A percentile compares a stretch with the other conserved stretches of the same genome.
phyloP scores from a whole-genome alignment of 495 filamentous ascomycete genomes.

The Xanthoparmelia taractica region DNA sequence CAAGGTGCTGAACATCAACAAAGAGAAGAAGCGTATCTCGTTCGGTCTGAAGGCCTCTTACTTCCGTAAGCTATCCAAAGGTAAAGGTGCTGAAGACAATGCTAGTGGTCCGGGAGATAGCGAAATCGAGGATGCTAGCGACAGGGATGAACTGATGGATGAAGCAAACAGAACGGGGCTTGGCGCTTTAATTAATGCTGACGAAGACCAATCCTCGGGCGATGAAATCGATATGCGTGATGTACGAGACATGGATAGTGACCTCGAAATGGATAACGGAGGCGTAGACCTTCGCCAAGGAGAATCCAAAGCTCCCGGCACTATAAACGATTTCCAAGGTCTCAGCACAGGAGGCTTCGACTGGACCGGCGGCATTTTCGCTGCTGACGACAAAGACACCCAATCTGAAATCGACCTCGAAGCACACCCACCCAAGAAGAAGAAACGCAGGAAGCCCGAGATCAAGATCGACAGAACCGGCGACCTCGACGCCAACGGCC shows the following conservation, averaged over 20 bases:
- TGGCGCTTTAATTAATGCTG: neutral
- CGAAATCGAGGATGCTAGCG: constrained; percentile 36
- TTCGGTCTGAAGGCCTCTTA: constrained; percentile 91
- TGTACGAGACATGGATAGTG: constrained; percentile 5
- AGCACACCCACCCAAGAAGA: constrained; percentile 55
- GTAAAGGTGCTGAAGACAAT: constrained; percentile 22
- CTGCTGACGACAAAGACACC: constrained; percentile 40
- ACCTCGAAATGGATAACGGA: constrained; percentile 7
- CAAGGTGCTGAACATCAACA: constrained; percentile 70
- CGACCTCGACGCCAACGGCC: constrained; percentile 81
- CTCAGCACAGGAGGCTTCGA: constrained; percentile 79
- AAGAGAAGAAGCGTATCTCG: constrained; percentile 62
- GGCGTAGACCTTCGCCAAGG: neutral
- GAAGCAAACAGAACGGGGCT: neutral
- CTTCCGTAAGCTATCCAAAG: constrained; percentile 40
- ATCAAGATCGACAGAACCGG: constrained; percentile 83
- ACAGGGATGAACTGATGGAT: neutral
- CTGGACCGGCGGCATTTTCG: constrained; percentile 59
- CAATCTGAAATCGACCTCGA: constrained; percentile 32
- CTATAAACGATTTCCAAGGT: constrained; percentile 37
- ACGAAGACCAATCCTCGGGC: neutral
- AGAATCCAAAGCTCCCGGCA: neutral
- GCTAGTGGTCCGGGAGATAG: constrained; percentile 44
- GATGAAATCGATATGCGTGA: constrained; percentile 5
- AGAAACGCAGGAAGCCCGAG: constrained; percentile 67